Base-by-base conservation (phyloP, 2,329 filamentous ascomycete species). In the Blastomyces emzantsi region DNA sequence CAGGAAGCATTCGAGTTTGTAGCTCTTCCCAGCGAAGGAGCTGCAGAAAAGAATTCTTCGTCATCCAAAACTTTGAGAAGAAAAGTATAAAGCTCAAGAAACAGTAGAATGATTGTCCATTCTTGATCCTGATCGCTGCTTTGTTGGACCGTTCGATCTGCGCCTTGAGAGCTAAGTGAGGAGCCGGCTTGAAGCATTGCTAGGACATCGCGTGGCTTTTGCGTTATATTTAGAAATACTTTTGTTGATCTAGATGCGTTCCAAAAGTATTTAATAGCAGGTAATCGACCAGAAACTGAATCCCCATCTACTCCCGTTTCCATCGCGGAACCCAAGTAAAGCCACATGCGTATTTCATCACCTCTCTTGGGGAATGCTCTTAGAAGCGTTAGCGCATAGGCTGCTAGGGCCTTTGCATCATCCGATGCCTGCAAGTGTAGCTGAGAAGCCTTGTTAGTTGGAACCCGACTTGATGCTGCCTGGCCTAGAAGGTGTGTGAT, bases 41-140 rank as follows among this genome's bases (percentile, higher is more conserved):
- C 77, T 6, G 51, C 54, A 30, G 85, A 84, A 66, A 96, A 89
- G 72, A 99, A 99, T 70, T 99, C 94, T 68, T 97, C 93, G 67
- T 99, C 94, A 69, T 99, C 94, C 73, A 93, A 96, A 43, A 97
- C 85, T 69, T 94, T 89, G 15, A 97, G 80, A 2, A 97, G 86
- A 73, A 97, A 97, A 1, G 89, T 91, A 73, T 97, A 99, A 0
- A 99, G 83, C 70, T 99, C 94, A 6, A 99, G 82, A 72, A 99
- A 97, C 0, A 99, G 82, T 0, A 97, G 80, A 52, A 96, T 85
- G 0, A 94, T 87, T 22, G 89, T 87, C 94, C 94, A 99, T 72
- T 97, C 91, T 68, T 87, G 83, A 33, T 81, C 76, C 76, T 80
- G 75, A 72, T 81, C 67, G 68, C 70, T 62, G 73, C 75, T 71